Conservation (phyloP, 2,329 filamentous ascomycete genomes). For the Aspergillus felis region DNA sequence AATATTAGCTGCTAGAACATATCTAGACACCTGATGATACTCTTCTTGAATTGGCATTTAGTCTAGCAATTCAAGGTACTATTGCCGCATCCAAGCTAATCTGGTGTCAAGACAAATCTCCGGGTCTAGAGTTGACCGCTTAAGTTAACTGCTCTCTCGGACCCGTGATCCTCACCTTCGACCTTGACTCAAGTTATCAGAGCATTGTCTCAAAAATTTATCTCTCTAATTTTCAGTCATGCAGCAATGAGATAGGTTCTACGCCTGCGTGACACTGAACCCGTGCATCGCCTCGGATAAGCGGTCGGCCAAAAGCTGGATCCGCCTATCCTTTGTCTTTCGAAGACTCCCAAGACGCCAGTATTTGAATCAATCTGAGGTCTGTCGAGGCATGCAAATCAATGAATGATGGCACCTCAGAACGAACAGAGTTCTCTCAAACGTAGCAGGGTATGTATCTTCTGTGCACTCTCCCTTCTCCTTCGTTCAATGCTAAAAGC, state of each 20-base stretch:
- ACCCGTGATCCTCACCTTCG: not conserved
- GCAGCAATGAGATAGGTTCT: not conserved
- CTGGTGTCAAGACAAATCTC: not conserved
- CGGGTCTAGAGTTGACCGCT: not conserved
- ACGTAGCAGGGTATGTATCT: conserved; percentile 61
- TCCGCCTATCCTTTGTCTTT: not conserved
- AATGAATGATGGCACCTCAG: conserved; percentile 42
- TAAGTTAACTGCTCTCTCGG: not conserved
- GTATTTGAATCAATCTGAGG: not conserved
- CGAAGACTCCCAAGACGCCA: not conserved
- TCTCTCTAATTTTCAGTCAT: not conserved
- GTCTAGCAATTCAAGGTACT: not conserved
- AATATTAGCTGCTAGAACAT: not conserved
- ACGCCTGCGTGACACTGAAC: not conserved
- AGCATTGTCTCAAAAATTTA: not conserved
- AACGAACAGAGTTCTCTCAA: conserved; percentile 80
- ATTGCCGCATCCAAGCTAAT: not conserved
- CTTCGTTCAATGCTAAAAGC: conserved; percentile 20
- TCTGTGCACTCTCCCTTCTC: conserved; percentile 10
- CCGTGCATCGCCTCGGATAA: not conserved
- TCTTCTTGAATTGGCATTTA: not conserved
- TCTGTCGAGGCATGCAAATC: not conserved
- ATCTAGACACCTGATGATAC: not conserved
- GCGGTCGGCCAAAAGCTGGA: not conserved
- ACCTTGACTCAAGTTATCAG: not conserved